Evolutionary conservation across 495 filamentous ascomycete genomes (phyloP), one percentile per base, ranked within the genome.

Genomic region (Xylaria acuta): DNA sequence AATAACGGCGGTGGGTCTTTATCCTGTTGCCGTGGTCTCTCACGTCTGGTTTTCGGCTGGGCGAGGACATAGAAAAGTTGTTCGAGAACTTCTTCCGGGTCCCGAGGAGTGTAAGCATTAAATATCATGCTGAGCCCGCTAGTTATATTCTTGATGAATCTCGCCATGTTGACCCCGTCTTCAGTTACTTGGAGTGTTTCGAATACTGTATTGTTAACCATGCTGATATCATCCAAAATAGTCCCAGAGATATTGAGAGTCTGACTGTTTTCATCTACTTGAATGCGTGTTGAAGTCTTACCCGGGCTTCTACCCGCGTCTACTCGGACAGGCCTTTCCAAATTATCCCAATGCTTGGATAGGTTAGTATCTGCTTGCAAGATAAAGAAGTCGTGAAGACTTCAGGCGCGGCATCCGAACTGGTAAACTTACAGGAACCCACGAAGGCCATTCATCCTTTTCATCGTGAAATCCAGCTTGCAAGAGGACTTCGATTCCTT

Each of bases 311-410:
- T 43, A 32, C 4, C 25, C 11, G 62, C 38, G 1, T 64, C 62
- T 47, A 1, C 6, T 25, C 40, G n/a, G 25, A 64, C 62, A 0
- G 62, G 14, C 22, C 38, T 40, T 47, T 64, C 62, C 0, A 64
- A 40, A 6, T 64, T 47, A 40, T 64, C 62, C 62, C 62, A 64
- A n/a, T 64, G 62, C 62, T 64, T 45, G 5, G 38, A 47, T 25
- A 20, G 6, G 14, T 64, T 12, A 64, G 62, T 47, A 30, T 8
- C 2, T 47, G 41, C n/a, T n/a, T n/a, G n/a, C n/a, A n/a, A n/a
- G n/a, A n/a, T n/a, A n/a, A n/a, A n/a, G n/a, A n/a, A n/a, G n/a
- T n/a, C n/a, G n/a, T n/a, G n/a, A n/a, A n/a, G n/a, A 20, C 41
- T 11, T 9, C 22, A 47, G 27, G 25, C 25, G 47, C 38, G 9